Evolutionary conservation across 306 rosid species (phyloP), one percentile per base, ranked within the genome.

Genomic region (Glycine soja): DNA sequence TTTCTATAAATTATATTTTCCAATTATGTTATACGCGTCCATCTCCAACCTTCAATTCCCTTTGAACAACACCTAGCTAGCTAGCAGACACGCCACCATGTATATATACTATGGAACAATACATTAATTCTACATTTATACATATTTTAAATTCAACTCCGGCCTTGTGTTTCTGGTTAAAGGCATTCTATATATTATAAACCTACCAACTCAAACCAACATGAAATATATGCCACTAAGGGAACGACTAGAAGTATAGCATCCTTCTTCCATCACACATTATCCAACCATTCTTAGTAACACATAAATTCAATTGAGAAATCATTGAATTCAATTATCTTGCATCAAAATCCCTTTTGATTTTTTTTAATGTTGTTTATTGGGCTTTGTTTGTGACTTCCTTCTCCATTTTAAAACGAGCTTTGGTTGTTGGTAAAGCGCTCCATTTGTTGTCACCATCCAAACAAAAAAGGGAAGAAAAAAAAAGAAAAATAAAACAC

Each of bases 361-460:
- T 69, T 74, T 51, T 80, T 51, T 46, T 9, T 19, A 40, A 45
- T 69, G 30, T n/a, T 54, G 47, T 43, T 68, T 32, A 65, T 57
- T 43, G 51, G 7, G 32, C 15, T 80, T 81, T 86, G 59, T 63
- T 13, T 54, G 67, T 42, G 24, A 36, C 5, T 32, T 32, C 47
- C 13, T 16, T 19, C 70, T 54, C 3, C 54, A 64, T 58, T 16
- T 46, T 45, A n/a, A 54, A 32, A 34, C 34, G 51, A 69, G 47
- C 70, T 51, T 58, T 71, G 45, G 88, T 86, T 88, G 88, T 90
- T 74, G 91, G 87, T 86, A 71, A 75, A 81, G 77, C 72, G 86
- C 82, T 88, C 65, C 80, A 73, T 69, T 82, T 76, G 80, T 81
- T 58, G 86, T 85, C 54, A 62, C 78, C 80, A 64, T 68, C 79